Evolutionary conservation across 306 rosid species (phyloP).

Genomic region (Fragaria nilgerrensis): DNA sequence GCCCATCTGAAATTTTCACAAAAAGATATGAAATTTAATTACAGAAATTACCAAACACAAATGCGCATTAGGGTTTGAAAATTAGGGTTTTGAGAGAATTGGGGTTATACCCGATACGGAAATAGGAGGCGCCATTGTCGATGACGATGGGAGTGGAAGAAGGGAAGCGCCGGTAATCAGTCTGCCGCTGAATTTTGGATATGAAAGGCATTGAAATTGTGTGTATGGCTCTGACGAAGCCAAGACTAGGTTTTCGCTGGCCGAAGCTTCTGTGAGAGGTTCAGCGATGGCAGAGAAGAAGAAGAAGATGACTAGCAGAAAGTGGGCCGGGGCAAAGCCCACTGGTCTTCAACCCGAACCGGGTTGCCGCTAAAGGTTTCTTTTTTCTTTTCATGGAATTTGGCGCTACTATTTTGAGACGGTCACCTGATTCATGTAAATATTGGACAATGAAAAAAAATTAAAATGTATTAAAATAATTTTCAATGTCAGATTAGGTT

Average conservation of each 20-base stretch:
- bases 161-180: conserved; percentile 54
- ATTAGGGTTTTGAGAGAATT: conserved; percentile 48
- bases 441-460: too few relatives aligned
- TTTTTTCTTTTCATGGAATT: too few relatives aligned
- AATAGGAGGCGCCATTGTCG: conserved; percentile 88
- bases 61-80: neutral
- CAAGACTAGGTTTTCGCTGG: neutral
- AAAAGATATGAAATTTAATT: neutral
- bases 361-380: conserved; percentile 2
- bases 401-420: too few relatives aligned
- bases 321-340: conserved; percentile 17
- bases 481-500: too few relatives aligned
- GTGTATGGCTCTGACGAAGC: neutral
- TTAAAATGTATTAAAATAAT: too few relatives aligned
- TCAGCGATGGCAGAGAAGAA: neutral
- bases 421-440: too few relatives aligned
- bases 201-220: conserved; percentile 51
- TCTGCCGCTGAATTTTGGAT: conserved; percentile 56
- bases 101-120: conserved; percentile 65
- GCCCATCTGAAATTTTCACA: conserved; percentile 64
- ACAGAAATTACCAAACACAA: neutral
- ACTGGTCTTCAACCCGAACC: neutral
- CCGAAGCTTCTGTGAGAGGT: neutral
- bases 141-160: conserved; percentile 71
- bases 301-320: neutral